phyloP scores from a whole-genome alignment of 1,284 basidiomycete species.

The Xerocomus tenax region DNA sequence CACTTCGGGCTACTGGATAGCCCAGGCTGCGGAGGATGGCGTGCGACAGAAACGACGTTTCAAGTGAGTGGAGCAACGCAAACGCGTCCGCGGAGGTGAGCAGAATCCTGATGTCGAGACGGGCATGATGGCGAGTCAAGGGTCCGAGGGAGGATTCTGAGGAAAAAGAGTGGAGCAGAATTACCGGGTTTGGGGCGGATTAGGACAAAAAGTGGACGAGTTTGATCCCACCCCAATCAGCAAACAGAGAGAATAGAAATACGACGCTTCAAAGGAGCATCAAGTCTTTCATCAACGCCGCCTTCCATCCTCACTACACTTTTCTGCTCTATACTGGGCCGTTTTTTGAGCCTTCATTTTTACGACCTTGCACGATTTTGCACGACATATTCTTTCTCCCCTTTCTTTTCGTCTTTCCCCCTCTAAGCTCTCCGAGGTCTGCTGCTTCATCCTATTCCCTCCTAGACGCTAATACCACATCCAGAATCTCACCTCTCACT shows the following conservation, averaged over 20 bases:
- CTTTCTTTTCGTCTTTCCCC: slow-evolving; percentile 19
- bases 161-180: not conserved
- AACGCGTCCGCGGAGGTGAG: not conserved
- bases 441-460: slow-evolving; percentile 6
- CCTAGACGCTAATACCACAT: slow-evolving; percentile 11
- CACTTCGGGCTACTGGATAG: not conserved
- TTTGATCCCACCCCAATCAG: slow-evolving; percentile 18
- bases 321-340: slow-evolving; percentile 29
- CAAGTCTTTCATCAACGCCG: slow-evolving; percentile 30
- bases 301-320: slow-evolving; percentile 28
- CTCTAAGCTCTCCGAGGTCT: slow-evolving; percentile 21
- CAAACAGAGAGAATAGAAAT: slow-evolving; percentile 31
- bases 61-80: not conserved
- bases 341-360: slow-evolving; percentile 38
- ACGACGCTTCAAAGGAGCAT: slow-evolving; percentile 28
- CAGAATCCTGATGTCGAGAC: not conserved
- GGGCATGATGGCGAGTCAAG: not conserved
- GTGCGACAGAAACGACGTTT: not conserved
- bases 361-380: slow-evolving; percentile 64
- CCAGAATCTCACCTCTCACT: slow-evolving; percentile 12
- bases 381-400: slow-evolving; percentile 44
- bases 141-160: not conserved
- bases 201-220: slow-evolving; percentile 12
- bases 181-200: slow-evolving; percentile 10
- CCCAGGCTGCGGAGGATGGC: not conserved